Evolutionary conservation across 1,284 basidiomycete genomes (phyloP), one percentile per base, ranked within the genome.

Genomic region (Trametes pubescens): DNA sequence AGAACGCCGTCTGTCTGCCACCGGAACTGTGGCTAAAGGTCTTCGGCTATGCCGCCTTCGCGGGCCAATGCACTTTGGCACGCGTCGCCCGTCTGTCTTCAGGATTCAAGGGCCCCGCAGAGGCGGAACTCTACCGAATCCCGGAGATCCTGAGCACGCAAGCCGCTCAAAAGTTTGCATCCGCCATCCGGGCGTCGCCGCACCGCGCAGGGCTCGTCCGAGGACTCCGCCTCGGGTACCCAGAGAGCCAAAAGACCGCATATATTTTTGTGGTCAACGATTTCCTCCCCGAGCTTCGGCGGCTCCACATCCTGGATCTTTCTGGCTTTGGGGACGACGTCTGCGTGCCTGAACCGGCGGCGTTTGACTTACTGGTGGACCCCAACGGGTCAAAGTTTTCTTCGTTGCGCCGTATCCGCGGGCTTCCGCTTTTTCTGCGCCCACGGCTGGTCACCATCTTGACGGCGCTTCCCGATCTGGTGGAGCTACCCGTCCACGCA

Each of bases 51-150:
- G 37, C 24, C 2, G n/a, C 52, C 10, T 2, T 16, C 18, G 14
- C 10, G 16, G 49, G 37, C 37, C 59, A 37, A 18, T 5, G 11
- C 2, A 49, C 59, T 0, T 11, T 55, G 1, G 18, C 26, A 5
- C 26, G 43, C 21, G 37, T 37, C 2, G 26, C 52, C 37, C 8
- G 29, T 47, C 4, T 61, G 22, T 43, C n/a, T n/a, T 34, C 24
- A 14, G 22, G 5, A 1, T 9, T 61, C 10, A 22, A 32, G 3
- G 35, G 35, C 10, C 11, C 51, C 1, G 59, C 51, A 11, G 59
- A 55, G n/a, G 59, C 55, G 32, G 59, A 52, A 2, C 37, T 61
- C 4, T 61, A 61, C 44, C 10, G 8, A 11, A 49, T 40, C 37
- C 52, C 59, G 10, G 35, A 40, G 13, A 18, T 61, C 1, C 18